Percentiles rank a stretch among this genome's conserved stretches.
Conservation (phyloP, 176 grass and related monocot species). For the Phoenix roebelenii region DNA sequence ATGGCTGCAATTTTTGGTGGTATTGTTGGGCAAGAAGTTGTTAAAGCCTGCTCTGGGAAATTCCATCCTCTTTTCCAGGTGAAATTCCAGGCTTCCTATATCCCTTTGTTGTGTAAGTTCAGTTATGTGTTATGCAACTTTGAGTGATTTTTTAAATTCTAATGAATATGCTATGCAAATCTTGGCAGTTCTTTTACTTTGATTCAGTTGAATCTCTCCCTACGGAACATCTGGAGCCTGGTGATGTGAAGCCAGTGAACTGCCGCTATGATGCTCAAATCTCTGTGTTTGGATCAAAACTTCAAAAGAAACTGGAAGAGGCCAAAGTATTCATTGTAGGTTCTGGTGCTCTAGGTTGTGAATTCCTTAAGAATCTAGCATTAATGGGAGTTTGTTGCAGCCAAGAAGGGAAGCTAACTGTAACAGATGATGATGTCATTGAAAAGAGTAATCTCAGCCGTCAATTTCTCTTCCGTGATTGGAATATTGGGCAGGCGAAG, state of each 20-base stretch:
- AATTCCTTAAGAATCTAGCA: slow-evolving; percentile 85
- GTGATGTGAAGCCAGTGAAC: slow-evolving; percentile 52
- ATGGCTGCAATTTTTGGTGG: slow-evolving; percentile 94
- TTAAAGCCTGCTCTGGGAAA: slow-evolving; percentile 90
- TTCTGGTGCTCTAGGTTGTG: slow-evolving; percentile 84
- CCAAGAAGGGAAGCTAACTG: slow-evolving; percentile 51
- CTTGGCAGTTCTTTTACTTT: slow-evolving; percentile 92
- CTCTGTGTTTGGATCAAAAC: slow-evolving; percentile 68
- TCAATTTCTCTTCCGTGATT: slow-evolving; percentile 93
- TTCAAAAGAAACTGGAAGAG: slow-evolving; percentile 75
- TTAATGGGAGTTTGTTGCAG: slow-evolving; percentile 83
- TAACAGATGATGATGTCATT: slow-evolving; percentile 95
- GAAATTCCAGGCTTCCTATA: slow-evolving; percentile 1
- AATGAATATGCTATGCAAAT: background rate
- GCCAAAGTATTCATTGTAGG: slow-evolving; percentile 88
- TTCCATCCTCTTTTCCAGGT: slow-evolving; percentile 94
- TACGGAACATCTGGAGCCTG: slow-evolving; percentile 48
- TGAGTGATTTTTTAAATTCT: background rate
- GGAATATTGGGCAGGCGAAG: slow-evolving; percentile 91
- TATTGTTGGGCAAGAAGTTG: slow-evolving; percentile 86
- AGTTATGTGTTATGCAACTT: background rate
- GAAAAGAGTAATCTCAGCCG: slow-evolving; percentile 97
- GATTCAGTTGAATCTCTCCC: slow-evolving; percentile 92
- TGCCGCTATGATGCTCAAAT: slow-evolving; percentile 81
- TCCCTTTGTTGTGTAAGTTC: background rate